Conservation (phyloP, 2,329 filamentous ascomycete genomes). For the Alternaria gansuensis region DNA sequence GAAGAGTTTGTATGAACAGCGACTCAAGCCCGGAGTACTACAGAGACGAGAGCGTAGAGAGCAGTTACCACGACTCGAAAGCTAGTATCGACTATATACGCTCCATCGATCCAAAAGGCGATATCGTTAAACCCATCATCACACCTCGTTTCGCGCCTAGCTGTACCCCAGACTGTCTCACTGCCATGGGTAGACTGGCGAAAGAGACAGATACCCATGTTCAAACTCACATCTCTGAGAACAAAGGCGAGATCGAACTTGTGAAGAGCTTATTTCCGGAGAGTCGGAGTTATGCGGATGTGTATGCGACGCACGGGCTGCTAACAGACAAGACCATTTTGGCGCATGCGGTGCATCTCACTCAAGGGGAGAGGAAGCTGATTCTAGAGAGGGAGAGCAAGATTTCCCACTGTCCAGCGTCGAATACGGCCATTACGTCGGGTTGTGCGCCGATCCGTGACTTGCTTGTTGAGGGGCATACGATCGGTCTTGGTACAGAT, state of each 20-base stretch:
- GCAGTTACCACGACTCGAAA: slow-evolving; percentile 63
- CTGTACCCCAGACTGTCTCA: slow-evolving; percentile 65
- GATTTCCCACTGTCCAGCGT: slow-evolving; percentile 86
- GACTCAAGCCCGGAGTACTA: slow-evolving; percentile 79
- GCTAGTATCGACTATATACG: slow-evolving; percentile 66
- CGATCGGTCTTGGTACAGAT: slow-evolving; percentile 88
- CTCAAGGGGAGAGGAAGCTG: slow-evolving; percentile 69
- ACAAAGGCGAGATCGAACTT: slow-evolving; percentile 74
- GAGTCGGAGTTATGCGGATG: slow-evolving; percentile 71
- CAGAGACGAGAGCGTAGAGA: slow-evolving; percentile 72
- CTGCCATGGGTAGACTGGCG: slow-evolving; percentile 70
- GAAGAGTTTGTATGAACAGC: slow-evolving; percentile 92
- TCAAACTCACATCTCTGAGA: slow-evolving; percentile 93
- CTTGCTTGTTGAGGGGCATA: slow-evolving; percentile 76
- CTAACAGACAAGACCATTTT: slow-evolving; percentile 79
- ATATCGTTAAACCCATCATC: slow-evolving; percentile 78
- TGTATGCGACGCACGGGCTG: slow-evolving; percentile 79
- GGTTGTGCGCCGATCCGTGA: slow-evolving; percentile 79
- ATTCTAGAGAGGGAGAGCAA: slow-evolving; percentile 70
- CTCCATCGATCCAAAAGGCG: slow-evolving; percentile 69
- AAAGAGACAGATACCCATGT: slow-evolving; percentile 70
- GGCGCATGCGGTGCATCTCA: slow-evolving; percentile 84
- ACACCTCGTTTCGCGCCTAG: slow-evolving; percentile 72
- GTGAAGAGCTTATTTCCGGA: slow-evolving; percentile 75
- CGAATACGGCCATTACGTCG: slow-evolving; percentile 82